phyloP scores from a whole-genome alignment of 2,329 filamentous ascomycete species.

The Aspergillus sp. region DNA sequence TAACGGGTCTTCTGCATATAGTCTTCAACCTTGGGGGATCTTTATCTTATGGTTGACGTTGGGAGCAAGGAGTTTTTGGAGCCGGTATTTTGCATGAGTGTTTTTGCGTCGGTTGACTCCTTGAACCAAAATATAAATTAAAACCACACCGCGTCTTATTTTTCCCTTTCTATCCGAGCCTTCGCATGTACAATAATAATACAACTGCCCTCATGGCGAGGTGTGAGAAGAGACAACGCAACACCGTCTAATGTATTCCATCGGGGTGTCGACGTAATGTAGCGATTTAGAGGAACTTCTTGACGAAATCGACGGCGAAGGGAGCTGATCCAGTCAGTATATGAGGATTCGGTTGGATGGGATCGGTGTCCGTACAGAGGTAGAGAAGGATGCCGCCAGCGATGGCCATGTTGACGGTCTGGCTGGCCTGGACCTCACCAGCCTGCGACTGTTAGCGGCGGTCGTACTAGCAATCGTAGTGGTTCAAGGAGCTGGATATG shows the following conservation, averaged over 20 bases:
- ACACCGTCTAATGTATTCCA: conserved; percentile 2
- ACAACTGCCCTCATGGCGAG: conserved; percentile 25
- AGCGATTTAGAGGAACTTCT: conserved; percentile 43
- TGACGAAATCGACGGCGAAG: conserved; percentile 49
- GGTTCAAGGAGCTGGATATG: not conserved
- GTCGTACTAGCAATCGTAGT: not conserved
- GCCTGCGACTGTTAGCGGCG: conserved; percentile 28
- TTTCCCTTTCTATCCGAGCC: conserved; percentile 19
- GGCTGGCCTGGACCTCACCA: conserved; percentile 53
- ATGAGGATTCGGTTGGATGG: not conserved
- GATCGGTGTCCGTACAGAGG: conserved; percentile 53
- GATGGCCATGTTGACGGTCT: conserved; percentile 54
- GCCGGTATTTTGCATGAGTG: conserved; percentile 4
- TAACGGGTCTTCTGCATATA: conserved; percentile 7
- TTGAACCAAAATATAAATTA: conserved; percentile 1
- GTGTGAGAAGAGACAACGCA: conserved; percentile 3
- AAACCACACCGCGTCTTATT: conserved; percentile 13
- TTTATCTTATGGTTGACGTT: conserved; percentile 6
- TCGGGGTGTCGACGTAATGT: not conserved
- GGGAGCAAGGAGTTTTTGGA: conserved; percentile 12
- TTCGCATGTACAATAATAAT: conserved; percentile 34
- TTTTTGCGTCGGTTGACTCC: conserved; percentile 2
- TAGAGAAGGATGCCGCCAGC: conserved; percentile 57
- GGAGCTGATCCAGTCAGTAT: conserved; percentile 36
- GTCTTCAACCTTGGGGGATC: conserved; percentile 3